A percentile compares a stretch with the other conserved stretches of the same genome.
Conservation (phyloP, 768 basidiomycete genomes). For the Hypholoma sublateritium region DNA sequence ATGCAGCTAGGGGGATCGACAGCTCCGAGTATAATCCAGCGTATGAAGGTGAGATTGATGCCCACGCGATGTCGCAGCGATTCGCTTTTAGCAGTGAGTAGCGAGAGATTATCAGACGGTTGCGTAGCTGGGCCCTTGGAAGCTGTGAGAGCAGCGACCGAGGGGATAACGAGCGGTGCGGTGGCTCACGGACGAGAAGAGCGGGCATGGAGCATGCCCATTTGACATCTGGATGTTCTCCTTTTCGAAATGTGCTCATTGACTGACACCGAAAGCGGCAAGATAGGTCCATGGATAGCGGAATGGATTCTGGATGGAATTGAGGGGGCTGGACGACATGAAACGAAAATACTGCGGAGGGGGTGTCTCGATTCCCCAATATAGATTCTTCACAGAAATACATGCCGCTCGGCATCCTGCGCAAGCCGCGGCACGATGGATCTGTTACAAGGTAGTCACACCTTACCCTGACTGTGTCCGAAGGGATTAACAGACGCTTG, state of each 20-base stretch:
- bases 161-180: no score
- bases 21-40: background rate
- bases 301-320: constrained; percentile 6
- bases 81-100: no score
- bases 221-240: no score
- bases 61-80: background rate
- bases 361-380: constrained; percentile 5
- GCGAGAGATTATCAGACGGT: background rate
- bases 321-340: background rate
- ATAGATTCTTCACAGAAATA: background rate
- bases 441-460: constrained; percentile 4
- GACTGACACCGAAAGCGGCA: constrained; percentile 1
- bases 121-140: background rate
- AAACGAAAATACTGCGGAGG: constrained; percentile 4
- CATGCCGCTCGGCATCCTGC: background rate
- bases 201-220: background rate
- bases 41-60: background rate
- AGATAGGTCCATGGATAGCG: constrained; percentile 13
- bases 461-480: constrained; percentile 4
- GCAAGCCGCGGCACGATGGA: background rate
- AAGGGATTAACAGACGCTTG: constrained; percentile 8
- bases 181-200: no score
- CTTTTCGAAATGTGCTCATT: background rate
- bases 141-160: background rate
- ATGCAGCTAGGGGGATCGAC: background rate